Base-by-base conservation (phyloP, 2,329 filamentous ascomycete species). In the Trichoderma sp. region DNA sequence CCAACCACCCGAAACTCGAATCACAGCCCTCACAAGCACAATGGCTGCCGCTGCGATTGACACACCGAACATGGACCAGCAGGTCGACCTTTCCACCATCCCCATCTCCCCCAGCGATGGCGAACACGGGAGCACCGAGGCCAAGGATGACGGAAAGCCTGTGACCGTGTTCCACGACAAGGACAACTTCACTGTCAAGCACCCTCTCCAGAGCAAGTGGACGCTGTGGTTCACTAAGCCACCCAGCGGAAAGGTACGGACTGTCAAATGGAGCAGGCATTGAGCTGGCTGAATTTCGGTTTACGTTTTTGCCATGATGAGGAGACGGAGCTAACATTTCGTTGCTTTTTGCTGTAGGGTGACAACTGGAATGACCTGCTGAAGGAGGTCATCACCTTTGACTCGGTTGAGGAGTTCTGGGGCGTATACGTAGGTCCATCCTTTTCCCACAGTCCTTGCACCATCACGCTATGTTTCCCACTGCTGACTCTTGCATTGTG, bases 191-290 rank as follows among this genome's bases (percentile, higher is more conserved):
- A 99, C 97, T 79, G 96, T 99, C 83, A 99, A 98, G 88, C 96
- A 99, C 83, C 95, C 95, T 76, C 88, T 99, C 73, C 95, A 97
- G 88, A 93, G 98, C 87, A 92, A 93, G 81, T 99, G 96, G 96
- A 98, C 96, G 72, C 87, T 99, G 71, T 99, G 97, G 97, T 99
- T 98, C 87, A 98, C 95, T 79, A 98, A 98, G 89, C 95, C 96
- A 68, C 93, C 95, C 57, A 97, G 91, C 81, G 95, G 94, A 85
- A 98, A 97, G 92, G 94, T 96, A 83, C 53, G 26, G 23, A 64
- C 32, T 66, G 63, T 23, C 20, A 20, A 50, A 23, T 23, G 65
- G 57, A 28, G 53, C 34, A 36, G 15, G 3, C 28, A 15, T 68
- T 58, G 65, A 58, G 55, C 53, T 59, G 39, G 17, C 55, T 7